These are phyloP conservation scores for Wallacemonas collosoma DNA, from an alignment of 208 protist genomes.

Conservation along the genomic window DNA sequence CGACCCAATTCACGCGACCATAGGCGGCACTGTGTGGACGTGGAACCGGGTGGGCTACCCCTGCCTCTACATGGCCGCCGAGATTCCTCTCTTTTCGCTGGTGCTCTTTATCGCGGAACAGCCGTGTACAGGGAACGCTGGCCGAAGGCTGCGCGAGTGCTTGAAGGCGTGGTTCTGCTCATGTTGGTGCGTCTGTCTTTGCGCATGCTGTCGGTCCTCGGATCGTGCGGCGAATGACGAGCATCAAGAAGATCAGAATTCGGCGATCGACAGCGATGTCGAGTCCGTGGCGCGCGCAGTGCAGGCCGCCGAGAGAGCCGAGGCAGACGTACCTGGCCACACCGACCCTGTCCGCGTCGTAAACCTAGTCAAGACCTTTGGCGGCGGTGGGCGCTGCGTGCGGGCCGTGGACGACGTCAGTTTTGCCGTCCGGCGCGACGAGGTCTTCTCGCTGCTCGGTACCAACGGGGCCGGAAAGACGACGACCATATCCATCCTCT, in stretches of 20 bases:
- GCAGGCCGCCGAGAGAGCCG: neutral
- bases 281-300: conserved; percentile 18
- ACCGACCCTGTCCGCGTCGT: conserved; percentile 37
- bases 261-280: conserved; percentile 20
- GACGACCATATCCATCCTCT: conserved; percentile 79
- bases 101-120: conserved; percentile 53
- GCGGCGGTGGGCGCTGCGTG: conserved; percentile 24
- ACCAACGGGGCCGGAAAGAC: conserved; percentile 91
- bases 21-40: conserved; percentile 28
- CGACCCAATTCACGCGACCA: conserved; percentile 18
- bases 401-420: conserved; percentile 62
- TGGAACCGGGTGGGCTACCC: conserved; percentile 34
- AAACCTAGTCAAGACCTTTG: conserved; percentile 40
- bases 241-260: neutral
- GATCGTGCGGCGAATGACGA: neutral
- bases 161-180: conserved; percentile 22
- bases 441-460: conserved; percentile 86
- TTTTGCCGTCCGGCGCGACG: conserved; percentile 65
- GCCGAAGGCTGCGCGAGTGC: conserved; percentile 11
- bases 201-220: neutral
- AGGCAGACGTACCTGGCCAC: neutral
- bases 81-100: conserved; percentile 43
- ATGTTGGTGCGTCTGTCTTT: conserved; percentile 12
- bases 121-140: conserved; percentile 19
- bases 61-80: conserved; percentile 53